Base-by-base conservation (phyloP, 768 basidiomycete species). In the Tricholoma saponaceum region DNA sequence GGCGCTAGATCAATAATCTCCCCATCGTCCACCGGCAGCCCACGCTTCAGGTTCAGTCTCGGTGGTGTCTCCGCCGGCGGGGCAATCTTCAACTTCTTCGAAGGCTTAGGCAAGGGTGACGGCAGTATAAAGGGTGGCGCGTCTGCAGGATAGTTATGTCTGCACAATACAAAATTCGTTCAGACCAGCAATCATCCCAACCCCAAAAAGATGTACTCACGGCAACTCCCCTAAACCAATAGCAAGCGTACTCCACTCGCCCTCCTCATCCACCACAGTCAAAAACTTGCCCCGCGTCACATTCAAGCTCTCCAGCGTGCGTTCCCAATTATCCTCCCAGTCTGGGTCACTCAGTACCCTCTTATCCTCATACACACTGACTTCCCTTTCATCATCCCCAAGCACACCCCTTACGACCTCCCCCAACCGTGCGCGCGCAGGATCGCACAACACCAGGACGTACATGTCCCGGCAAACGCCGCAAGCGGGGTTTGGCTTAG, bases 311-410 rank as follows among this genome's bases (percentile, higher is more conserved):
- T 85, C 89, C 62, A 99, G 69, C 49, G 92, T 93, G 59, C 88
- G 80, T 2, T 82, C 87, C 59, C 83, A 68, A 64, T 98, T 98
- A 64, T 98, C 95, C 47, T 92, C 89, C 80, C 90, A 96, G 67
- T 98, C 96, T 6, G 93, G 92, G 66, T 98, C 97, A 61, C 85
- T 89, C 55, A 99, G 73, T 46, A 99, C 72, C 44, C 95, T 80
- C 64, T 89, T 87, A 49, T 90, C 94, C 70, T 98, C 92, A 64
- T 87, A 92, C 33, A 95, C 88, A 62, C 84, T 89, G 10, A 95
- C 84, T 46, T 90, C 86, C 74, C 67, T 76, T 65, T 66, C 76
- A 9, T 79, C 82, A 7, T 77, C 78, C 8, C 86, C 83, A 30
- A 95, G 73, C 4, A 94, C 72, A 0, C 84, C 83, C 35, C 79